Base-by-base conservation (phyloP, 1,284 basidiomycete genomes). In the Naganishia sp. region DNA sequence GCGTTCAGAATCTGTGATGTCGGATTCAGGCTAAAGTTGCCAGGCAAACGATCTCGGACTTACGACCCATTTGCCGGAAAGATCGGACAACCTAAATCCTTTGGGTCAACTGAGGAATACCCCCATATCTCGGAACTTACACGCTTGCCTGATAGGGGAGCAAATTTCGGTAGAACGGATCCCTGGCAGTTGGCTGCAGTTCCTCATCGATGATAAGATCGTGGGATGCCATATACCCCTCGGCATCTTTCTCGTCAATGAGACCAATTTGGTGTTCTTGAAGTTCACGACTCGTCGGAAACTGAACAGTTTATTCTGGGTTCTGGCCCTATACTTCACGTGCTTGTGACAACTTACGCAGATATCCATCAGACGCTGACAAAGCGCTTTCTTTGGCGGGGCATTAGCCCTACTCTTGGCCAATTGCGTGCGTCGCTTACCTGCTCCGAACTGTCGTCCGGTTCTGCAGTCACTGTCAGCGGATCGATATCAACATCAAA, bases 41-140 rank as follows among this genome's bases (percentile, higher is more conserved):
- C 39, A 42, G 39, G 18, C 3, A 54, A n/a, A 17, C 23, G 42
- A 35, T n/a, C 18, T n/a, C 17, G 18, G 1, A 66, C 77, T 58
- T 25, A 81, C 80, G 18, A 66, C 71, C 82, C 83, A 84, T 70
- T 84, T 84, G 10, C 82, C 83, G 66, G 58, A 61, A 35, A 61
- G 50, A 23, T 61, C 58, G 23, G 58, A 50, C 1, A 25, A 21
- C 11, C 58, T 61, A 46, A 6, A 31, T 11, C 13, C 2, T 3
- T 41, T 41, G 17, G 13, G 52, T 41, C 52, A 21, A 11, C 13
- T 21, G 11, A 21, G 6, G 6, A 10, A 54, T 18, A 17, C 35
- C 18, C 18, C 6, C 7, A 3, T 11, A 18, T 35, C 25, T 4
- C 0, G 17, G 21, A n/a, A 56, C 65, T 66, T 41, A 66, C 65